Evolutionary conservation across 2,329 filamentous ascomycete species (phyloP).

Genomic region (Pseudophaeomoniella oleicola): DNA sequence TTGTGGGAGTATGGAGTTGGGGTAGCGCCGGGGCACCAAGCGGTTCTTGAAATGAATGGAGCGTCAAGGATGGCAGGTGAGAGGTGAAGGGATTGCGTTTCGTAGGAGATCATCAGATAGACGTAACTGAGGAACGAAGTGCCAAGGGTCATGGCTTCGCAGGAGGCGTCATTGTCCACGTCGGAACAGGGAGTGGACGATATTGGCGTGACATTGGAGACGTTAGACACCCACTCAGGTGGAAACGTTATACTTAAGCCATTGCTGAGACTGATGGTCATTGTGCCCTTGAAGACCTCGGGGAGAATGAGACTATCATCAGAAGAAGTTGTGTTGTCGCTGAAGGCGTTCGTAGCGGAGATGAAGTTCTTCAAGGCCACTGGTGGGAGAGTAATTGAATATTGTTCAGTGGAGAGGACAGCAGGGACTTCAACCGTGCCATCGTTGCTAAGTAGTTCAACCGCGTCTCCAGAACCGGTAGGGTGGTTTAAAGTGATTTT

Average conservation of each 20-base stretch:
- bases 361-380: slow-evolving; percentile 25
- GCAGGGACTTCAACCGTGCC: slow-evolving; percentile 23
- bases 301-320: slow-evolving; percentile 19
- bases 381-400: slow-evolving; percentile 24
- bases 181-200: slow-evolving; percentile 10
- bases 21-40: slow-evolving; percentile 23
- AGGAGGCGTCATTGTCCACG: slow-evolving; percentile 15
- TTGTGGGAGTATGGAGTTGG: slow-evolving; percentile 16
- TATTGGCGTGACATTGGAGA: slow-evolving; percentile 12
- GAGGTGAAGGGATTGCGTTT: slow-evolving; percentile 23
- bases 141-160: slow-evolving; percentile 18
- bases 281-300: slow-evolving; percentile 20
- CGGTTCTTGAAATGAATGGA: slow-evolving; percentile 24
- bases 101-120: slow-evolving; percentile 30
- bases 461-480: slow-evolving; percentile 6
- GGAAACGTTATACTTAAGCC: slow-evolving; percentile 25
- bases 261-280: slow-evolving; percentile 25
- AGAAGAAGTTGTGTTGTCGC: slow-evolving; percentile 14
- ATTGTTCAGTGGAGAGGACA: slow-evolving; percentile 27
- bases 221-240: slow-evolving; percentile 19
- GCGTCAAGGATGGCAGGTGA: slow-evolving; percentile 23
- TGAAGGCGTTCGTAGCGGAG: slow-evolving; percentile 15
- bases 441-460: slow-evolving; percentile 15
- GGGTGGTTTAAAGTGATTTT: slow-evolving; percentile 22
- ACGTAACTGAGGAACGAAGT: slow-evolving; percentile 26